Conservation (phyloP, 176 grass and related monocot genomes). For the Ensete ventricosum region DNA sequence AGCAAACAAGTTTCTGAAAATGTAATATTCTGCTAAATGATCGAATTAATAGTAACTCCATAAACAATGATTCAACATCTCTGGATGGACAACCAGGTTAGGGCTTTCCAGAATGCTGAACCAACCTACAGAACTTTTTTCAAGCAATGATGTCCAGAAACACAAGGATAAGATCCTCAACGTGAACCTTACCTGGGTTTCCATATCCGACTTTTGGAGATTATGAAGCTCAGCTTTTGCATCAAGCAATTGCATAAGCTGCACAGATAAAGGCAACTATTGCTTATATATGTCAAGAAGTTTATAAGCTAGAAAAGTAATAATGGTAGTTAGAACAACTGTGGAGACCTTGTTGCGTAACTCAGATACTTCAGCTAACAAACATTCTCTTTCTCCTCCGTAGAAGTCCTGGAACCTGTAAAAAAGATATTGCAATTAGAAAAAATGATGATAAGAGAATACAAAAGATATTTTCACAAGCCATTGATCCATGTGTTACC, state of each 20-base stretch:
- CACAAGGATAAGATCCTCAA: slow-evolving; percentile 23
- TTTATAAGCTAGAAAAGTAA: neutral
- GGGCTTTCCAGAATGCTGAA: slow-evolving; percentile 30
- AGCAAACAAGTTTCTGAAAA: neutral
- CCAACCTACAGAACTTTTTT: neutral
- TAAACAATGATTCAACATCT: slow-evolving; percentile 37
- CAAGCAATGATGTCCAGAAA: neutral
- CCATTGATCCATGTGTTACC: slow-evolving; percentile 23
- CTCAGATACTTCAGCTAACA: slow-evolving; percentile 67
- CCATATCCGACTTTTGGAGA: slow-evolving; percentile 6
- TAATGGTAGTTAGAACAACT: neutral
- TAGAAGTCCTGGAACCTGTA: slow-evolving; percentile 63
- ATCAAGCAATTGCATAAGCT: slow-evolving; percentile 55
- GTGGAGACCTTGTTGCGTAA: slow-evolving; percentile 61
- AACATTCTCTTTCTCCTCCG: slow-evolving; percentile 59
- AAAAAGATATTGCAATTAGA: neutral
- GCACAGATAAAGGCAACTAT: neutral
- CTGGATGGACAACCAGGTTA: slow-evolving; percentile 9
- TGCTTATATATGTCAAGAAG: neutral
- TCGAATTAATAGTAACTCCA: slow-evolving; percentile 27
- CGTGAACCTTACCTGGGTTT: slow-evolving; percentile 18
- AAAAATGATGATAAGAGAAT: neutral
- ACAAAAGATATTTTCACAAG: too few relatives aligned
- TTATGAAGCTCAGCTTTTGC: slow-evolving; percentile 26
- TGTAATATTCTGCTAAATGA: neutral